Evolutionary conservation across 2,329 filamentous ascomycete species (phyloP).

Genomic region (Nemania serpens): DNA sequence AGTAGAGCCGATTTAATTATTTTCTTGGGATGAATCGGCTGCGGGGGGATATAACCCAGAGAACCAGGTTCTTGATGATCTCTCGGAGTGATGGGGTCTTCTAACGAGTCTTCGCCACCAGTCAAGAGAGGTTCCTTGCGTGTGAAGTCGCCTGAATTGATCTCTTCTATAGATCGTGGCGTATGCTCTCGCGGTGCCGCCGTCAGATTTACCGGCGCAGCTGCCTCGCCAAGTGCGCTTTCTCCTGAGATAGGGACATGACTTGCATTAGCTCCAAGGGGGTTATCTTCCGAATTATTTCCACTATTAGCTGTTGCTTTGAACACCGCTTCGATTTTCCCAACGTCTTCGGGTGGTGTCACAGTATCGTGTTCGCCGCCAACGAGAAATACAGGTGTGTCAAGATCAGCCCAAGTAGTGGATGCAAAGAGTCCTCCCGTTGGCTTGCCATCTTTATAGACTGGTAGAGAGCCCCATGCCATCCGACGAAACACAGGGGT

Average conservation of each 20-base stretch:
- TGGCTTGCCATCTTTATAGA: constrained; percentile 57
- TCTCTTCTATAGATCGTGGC: constrained; percentile 46
- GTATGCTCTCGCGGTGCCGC: constrained; percentile 39
- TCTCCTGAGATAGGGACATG: constrained; percentile 25
- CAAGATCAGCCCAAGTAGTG: constrained; percentile 72
- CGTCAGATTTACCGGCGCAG: constrained; percentile 52
- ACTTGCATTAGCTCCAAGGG: constrained; percentile 11
- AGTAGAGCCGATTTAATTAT: constrained; percentile 72
- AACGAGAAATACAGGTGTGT: constrained; percentile 77
- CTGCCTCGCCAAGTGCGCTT: constrained; percentile 51
- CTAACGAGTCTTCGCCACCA: constrained; percentile 38
- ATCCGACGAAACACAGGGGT: constrained; percentile 84
- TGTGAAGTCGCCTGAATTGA: constrained; percentile 46
- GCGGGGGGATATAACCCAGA: constrained; percentile 49
- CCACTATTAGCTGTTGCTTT: constrained; percentile 17
- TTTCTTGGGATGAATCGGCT: constrained; percentile 54
- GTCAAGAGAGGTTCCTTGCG: constrained; percentile 33
- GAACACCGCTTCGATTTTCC: constrained; percentile 63
- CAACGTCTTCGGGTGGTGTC: constrained; percentile 72
- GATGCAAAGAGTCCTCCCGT: constrained; percentile 70
- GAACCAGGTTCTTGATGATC: constrained; percentile 46
- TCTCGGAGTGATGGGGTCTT: constrained; percentile 53
- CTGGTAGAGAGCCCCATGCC: constrained; percentile 72
- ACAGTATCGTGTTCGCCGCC: constrained; percentile 78
- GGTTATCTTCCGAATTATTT: not conserved